Conservation (phyloP, 345 rosid species). For the Fremontodendron californicum region DNA sequence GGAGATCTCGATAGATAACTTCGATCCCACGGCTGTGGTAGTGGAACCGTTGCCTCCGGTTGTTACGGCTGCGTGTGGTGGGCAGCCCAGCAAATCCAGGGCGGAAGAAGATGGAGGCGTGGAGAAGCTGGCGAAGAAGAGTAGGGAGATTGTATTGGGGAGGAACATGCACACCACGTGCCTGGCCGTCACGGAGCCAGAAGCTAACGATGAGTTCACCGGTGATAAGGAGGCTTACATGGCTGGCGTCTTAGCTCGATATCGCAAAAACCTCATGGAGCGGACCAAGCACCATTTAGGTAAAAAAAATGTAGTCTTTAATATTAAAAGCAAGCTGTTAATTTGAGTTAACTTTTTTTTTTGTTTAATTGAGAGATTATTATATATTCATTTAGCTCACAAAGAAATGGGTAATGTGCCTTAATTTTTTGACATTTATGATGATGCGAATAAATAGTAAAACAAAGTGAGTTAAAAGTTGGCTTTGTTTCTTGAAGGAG, state of each 20-base stretch:
- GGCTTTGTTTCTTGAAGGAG: neutral
- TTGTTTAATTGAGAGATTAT: neutral
- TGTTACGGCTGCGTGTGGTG: constrained; percentile 3
- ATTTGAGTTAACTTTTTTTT: neutral
- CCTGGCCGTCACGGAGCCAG: constrained; percentile 86
- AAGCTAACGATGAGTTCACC: constrained; percentile 74
- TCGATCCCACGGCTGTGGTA: constrained; percentile 47
- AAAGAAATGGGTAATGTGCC: neutral
- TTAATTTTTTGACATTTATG: no score
- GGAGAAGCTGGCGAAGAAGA: constrained; percentile 37
- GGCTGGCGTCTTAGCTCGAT: constrained; percentile 91
- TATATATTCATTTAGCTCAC: neutral
- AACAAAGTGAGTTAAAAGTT: neutral
- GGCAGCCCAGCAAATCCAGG: constrained; percentile 3
- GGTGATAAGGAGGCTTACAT: constrained; percentile 94
- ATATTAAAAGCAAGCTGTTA: neutral
- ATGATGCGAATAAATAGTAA: no score
- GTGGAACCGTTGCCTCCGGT: constrained; percentile 50
- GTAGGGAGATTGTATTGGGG: constrained; percentile 46
- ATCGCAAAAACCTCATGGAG: constrained; percentile 67
- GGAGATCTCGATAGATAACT: constrained; percentile 22
- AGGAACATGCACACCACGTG: constrained; percentile 76
- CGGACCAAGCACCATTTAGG: constrained; percentile 46
- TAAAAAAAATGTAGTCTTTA: neutral
- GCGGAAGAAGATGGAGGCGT: constrained; percentile 17